Percentiles rank a stretch among this genome's conserved stretches.
phyloP scores from a whole-genome alignment of 352 stramenopile species.

The Phytophthora multivora region DNA sequence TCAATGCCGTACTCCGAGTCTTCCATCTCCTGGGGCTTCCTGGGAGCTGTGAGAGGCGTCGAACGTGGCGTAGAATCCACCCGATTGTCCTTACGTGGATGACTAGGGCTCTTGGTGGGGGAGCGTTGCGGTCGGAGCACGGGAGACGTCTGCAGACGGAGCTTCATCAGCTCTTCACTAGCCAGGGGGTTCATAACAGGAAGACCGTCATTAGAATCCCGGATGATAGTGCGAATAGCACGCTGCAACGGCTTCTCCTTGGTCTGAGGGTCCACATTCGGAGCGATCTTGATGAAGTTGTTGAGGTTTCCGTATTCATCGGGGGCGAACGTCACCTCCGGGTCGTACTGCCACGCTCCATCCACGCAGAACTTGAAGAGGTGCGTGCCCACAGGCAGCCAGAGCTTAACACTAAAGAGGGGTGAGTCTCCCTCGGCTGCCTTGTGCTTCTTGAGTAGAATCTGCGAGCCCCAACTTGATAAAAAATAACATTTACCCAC shows the following conservation, averaged over 20 bases:
- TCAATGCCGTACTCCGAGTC: slow-evolving; percentile 77
- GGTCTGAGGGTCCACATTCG: slow-evolving; percentile 31
- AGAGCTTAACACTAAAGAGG: slow-evolving; percentile 53
- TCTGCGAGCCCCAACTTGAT: slow-evolving; percentile 80
- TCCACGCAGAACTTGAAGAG: slow-evolving; percentile 86
- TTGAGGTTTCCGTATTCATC: slow-evolving; percentile 90
- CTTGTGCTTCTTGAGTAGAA: slow-evolving; percentile 52
- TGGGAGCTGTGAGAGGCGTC: slow-evolving; percentile 39
- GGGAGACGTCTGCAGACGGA: slow-evolving; percentile 59
- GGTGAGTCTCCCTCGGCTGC: slow-evolving; percentile 11
- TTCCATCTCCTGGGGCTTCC: slow-evolving; percentile 59
- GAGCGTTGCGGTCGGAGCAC: slow-evolving; percentile 37
- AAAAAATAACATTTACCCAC: not conserved
- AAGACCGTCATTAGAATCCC: slow-evolving; percentile 49
- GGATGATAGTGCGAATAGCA: slow-evolving; percentile 75
- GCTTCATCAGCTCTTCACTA: slow-evolving; percentile 63
- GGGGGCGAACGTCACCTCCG: slow-evolving; percentile 77
- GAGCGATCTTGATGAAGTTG: slow-evolving; percentile 78
- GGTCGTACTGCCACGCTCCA: slow-evolving; percentile 84
- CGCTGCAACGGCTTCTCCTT: slow-evolving; percentile 57
- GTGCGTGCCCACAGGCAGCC: slow-evolving; percentile 67
- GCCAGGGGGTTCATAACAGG: slow-evolving; percentile 78
- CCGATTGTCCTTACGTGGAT: slow-evolving; percentile 25
- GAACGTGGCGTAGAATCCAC: slow-evolving; percentile 27
- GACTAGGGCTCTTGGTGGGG: slow-evolving; percentile 13